These are phyloP conservation scores for Wallemia ichthyophaga DNA, from an alignment of 1,284 basidiomycete genomes.

Conservation along the genomic window DNA sequence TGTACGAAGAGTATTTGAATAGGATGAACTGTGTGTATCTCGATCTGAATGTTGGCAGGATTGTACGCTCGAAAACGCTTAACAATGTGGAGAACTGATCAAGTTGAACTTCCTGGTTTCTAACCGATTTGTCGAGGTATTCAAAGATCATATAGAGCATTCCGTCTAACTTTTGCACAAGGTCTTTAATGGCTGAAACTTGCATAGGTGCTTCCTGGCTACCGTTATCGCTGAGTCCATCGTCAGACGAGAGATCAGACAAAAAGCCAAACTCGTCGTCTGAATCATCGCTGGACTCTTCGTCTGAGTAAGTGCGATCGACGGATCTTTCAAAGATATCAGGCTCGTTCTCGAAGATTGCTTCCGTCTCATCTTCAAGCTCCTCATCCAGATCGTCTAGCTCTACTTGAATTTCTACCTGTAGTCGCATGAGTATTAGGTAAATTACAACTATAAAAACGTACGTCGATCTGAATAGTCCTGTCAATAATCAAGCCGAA, in stretches of 20 bases:
- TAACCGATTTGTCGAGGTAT: slow-evolving; percentile 3
- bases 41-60: slow-evolving; percentile 83
- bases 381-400: slow-evolving; percentile 65
- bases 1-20: slow-evolving; percentile 79
- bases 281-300: slow-evolving; percentile 18
- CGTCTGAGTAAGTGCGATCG: slow-evolving; percentile 21
- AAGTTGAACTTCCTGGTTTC: slow-evolving; percentile 8
- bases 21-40: slow-evolving; percentile 90
- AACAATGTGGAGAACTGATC: slow-evolving; percentile 53
- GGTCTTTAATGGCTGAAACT: slow-evolving; percentile 33
- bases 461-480: slow-evolving; percentile 75
- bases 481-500: slow-evolving; percentile 61
- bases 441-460: slow-evolving; percentile 12
- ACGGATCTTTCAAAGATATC: slow-evolving; percentile 11
- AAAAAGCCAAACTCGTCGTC: slow-evolving; percentile 11
- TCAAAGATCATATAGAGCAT: slow-evolving; percentile 54
- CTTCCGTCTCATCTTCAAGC: slow-evolving; percentile 16
- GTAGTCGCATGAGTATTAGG: not conserved
- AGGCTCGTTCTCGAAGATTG: slow-evolving; percentile 7
- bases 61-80: slow-evolving; percentile 68
- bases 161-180: slow-evolving; percentile 68
- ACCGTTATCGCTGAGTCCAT: slow-evolving; percentile 25
- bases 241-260: slow-evolving; percentile 41
- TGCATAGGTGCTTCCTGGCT: slow-evolving; percentile 23
- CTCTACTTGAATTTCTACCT: slow-evolving; percentile 93